Percentiles rank a stretch among this genome's conserved stretches.
Evolutionary conservation across 371 early-diverging fungal genomes (phyloP).

Genomic region (Mucor irregularis): DNA sequence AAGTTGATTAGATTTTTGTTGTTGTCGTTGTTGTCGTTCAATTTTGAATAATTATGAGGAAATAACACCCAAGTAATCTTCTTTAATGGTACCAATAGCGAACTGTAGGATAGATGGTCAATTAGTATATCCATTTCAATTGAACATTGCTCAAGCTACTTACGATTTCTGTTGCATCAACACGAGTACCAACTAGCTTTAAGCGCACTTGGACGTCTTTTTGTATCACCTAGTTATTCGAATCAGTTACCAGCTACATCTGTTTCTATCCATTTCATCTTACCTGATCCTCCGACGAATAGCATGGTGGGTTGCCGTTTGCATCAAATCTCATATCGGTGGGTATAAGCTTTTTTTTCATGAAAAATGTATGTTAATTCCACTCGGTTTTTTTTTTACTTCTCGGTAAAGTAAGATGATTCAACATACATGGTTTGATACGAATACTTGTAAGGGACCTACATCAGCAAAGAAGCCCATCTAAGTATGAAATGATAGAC

Average conservation of each 20-base stretch:
- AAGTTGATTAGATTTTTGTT: no score
- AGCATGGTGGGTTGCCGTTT: constrained; percentile 84
- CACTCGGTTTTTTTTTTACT: no score
- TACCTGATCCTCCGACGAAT: constrained; percentile 83
- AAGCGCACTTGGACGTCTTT: constrained; percentile 88
- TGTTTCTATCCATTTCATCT: background rate
- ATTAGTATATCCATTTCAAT: background rate
- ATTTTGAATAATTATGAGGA: constrained; percentile 30
- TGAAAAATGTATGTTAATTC: no score
- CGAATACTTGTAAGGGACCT: constrained; percentile 97
- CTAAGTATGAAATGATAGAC: constrained; percentile 30
- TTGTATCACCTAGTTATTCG: constrained; percentile 68
- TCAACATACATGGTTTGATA: constrained; percentile 78
- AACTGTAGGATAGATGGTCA: no score
- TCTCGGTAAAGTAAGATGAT: background rate
- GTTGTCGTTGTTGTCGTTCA: no score
- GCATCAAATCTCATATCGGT: constrained; percentile 88
- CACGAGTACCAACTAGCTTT: constrained; percentile 92
- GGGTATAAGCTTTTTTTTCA: constrained; percentile 74
- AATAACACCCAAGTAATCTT: constrained; percentile 89
- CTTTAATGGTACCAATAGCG: constrained; percentile 95
- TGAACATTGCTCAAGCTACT: constrained; percentile 23
- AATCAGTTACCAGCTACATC: background rate
- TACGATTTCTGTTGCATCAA: constrained; percentile 94
- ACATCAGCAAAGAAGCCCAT: constrained; percentile 98